Conservation (phyloP, 345 rosid genomes). For the Citrus unshiu region DNA sequence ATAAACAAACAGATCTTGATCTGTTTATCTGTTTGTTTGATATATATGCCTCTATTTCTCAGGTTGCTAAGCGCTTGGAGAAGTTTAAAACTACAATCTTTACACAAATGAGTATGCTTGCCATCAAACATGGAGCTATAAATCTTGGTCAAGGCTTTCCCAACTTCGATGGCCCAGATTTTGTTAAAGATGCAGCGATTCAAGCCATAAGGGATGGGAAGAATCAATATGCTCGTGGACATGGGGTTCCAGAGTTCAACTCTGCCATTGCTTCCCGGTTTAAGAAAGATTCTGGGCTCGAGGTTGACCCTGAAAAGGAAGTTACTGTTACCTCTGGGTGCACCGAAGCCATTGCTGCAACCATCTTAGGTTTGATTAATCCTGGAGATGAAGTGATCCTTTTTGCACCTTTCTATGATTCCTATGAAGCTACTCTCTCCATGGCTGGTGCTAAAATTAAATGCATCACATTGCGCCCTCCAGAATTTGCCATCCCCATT, state of each 20-base stretch:
- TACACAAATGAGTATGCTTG: slow-evolving; percentile 88
- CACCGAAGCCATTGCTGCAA: slow-evolving; percentile 93
- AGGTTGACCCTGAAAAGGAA: slow-evolving; percentile 85
- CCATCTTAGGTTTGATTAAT: slow-evolving; percentile 78
- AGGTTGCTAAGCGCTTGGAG: slow-evolving; percentile 91
- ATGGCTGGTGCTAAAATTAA: slow-evolving; percentile 91
- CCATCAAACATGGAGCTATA: slow-evolving; percentile 81
- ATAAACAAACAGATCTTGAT: background rate
- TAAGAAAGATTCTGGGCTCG: slow-evolving; percentile 65
- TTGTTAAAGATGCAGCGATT: slow-evolving; percentile 90
- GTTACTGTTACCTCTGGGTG: slow-evolving; percentile 92
- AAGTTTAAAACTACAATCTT: slow-evolving; percentile 95
- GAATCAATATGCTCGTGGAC: slow-evolving; percentile 94
- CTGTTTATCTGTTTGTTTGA: background rate
- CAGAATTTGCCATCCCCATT: slow-evolving; percentile 67
- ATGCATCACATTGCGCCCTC: slow-evolving; percentile 78
- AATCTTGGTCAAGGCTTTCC: slow-evolving; percentile 98
- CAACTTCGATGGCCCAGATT: slow-evolving; percentile 94
- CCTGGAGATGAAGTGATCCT: slow-evolving; percentile 94
- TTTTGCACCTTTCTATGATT: slow-evolving; percentile 92
- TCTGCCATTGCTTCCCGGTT: slow-evolving; percentile 68
- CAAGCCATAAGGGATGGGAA: slow-evolving; percentile 87
- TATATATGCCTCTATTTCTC: background rate
- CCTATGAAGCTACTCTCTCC: slow-evolving; percentile 92
- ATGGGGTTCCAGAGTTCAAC: slow-evolving; percentile 71